Base-by-base conservation (phyloP, 345 rosid species). In the Murraya koenigii region DNA sequence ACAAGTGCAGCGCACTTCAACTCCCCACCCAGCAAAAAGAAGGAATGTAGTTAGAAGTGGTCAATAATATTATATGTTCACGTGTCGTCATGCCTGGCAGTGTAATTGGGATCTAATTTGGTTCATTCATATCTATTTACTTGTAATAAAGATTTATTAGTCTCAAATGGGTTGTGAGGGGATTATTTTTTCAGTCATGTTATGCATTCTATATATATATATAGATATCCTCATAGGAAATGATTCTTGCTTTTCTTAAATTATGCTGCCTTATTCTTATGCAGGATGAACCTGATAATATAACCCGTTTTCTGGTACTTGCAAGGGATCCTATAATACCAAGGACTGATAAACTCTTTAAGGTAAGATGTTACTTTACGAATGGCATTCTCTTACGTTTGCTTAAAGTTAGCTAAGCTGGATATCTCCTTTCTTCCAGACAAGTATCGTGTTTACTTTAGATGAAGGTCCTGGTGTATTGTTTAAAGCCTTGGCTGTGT, bases 291-390 rank as follows among this genome's bases (percentile, higher is more conserved):
- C 38, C 69, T 6, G 83, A 83, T 28, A 77, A 74, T 44, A 23
- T 88, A 39, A 86, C 91, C 81, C 89, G 89, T 28, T 86, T 75
- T 71, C 82, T 88, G 76, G 84, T 86, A 52, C 88, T 88, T 69
- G 91, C 91, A 44, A 80, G 89, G 78, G 91, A 86, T 81, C 91
- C 89, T n/a, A 88, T 88, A 67, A 78, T 88, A 47, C 82, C 91
- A 25, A 80, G 83, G 78, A 78, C 77, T 30, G 77, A 81, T 56
- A 88, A 78, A 66, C 80, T 80, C 23, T 88, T 84, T 75, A 81
- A 80, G 82, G 91, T 86, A 54, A 41, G 33, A 69, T 59, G 36
- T 61, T 38, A 15, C 20, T 35, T 44, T 72, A 20, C 19, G 20
- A 9, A 20, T 64, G 74, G 75, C 15, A 23, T 41, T 71, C 2